phyloP scores from a whole-genome alignment of 495 filamentous ascomycete genomes.

The Lepraria neglecta region DNA sequence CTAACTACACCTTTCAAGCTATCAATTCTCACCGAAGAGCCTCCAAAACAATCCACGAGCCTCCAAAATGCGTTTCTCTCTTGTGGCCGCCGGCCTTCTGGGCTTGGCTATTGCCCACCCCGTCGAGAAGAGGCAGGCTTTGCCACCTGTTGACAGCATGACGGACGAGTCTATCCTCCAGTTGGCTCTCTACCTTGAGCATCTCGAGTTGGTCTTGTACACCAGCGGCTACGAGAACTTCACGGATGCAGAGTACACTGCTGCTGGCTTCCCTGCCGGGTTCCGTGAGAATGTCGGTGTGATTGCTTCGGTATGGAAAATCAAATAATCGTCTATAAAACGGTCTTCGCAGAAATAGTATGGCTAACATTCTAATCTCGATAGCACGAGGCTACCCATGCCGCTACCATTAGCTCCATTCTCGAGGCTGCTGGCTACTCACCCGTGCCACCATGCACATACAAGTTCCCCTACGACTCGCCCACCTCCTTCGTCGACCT shows the following conservation, averaged over 20 bases:
- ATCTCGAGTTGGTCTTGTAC: slow-evolving; percentile 28
- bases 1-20: not conserved
- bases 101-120: slow-evolving; percentile 18
- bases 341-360: not conserved
- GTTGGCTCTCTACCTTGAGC: slow-evolving; percentile 31
- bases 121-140: slow-evolving; percentile 24
- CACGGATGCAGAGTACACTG: slow-evolving; percentile 27
- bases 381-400: slow-evolving; percentile 28
- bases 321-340: not conserved
- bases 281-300: slow-evolving; percentile 32
- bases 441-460: slow-evolving; percentile 45
- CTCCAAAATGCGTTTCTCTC: slow-evolving; percentile 22
- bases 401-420: slow-evolving; percentile 26
- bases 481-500: slow-evolving; percentile 43
- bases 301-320: slow-evolving; percentile 24
- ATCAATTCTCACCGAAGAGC: no score
- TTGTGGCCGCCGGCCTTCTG: slow-evolving; percentile 13
- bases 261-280: slow-evolving; percentile 28
- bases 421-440: slow-evolving; percentile 34
- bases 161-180: slow-evolving; percentile 25
- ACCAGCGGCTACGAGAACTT: slow-evolving; percentile 29
- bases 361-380: not conserved
- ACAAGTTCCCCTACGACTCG: slow-evolving; percentile 43
- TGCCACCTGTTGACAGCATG: slow-evolving; percentile 25
- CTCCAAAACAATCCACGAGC: slow-evolving; percentile 3